Base-by-base conservation (phyloP, 331 rosid species). In the Phaseolus coccineus region DNA sequence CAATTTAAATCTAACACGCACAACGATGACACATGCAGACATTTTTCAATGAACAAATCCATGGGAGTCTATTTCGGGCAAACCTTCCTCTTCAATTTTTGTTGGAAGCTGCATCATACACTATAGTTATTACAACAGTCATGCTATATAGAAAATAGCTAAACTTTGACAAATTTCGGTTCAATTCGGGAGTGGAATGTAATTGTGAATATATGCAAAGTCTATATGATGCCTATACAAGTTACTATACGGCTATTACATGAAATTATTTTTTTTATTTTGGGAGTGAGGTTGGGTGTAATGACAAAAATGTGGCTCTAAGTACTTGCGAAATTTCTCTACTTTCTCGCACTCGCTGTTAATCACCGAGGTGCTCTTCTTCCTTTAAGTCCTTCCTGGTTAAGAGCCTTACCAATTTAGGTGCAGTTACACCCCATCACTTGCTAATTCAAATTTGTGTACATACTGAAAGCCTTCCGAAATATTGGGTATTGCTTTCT, bases 91-190 rank as follows among this genome's bases (percentile, higher is more conserved):
- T 71, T 58, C 79, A 85, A 59, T 15, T 48, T 57, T 75, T 25
- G 74, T 56, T 39, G 87, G 88, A 84, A 74, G 71, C 83, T 69
- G 79, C 79, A 52, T 63, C 46, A 68, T 42, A 72, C 73, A 55
- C 56, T 22, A 81, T 70, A 12, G 61, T 80, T 69, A 37, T 69
- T 58, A 81, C 61, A 80, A 65, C 40, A 63, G 51, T 40, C 8
- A 40, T 63, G 71, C 8, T 53, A 79, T 27, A 78, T 22, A 48
- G 27, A 25, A 39, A 62, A 80, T 8, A 59, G 10, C 15, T 62
- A 63, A 63, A 16, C 13, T 28, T 39, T n/a, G 1, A 73, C 69
- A 52, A 15, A 79, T 4, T 51, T 40, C 28, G 2, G 48, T 39
- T 39, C 46, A 39, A 52, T 61, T 35, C 68, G 4, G 30, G 67